Evolutionary conservation across 768 basidiomycete species (phyloP).

Genomic region (Tubosaeta sp.): DNA sequence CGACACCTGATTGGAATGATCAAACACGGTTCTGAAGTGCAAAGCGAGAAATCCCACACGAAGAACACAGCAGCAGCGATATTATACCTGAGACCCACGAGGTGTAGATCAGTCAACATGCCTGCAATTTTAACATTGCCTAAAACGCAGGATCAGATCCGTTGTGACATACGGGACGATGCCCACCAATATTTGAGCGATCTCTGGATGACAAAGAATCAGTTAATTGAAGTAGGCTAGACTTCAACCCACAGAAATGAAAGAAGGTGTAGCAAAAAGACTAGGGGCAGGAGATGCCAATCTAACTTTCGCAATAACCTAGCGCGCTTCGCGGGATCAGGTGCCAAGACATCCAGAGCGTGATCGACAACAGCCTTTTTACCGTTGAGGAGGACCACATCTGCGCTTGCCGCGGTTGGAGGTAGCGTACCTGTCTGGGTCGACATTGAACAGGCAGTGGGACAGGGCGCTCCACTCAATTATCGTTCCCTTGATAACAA

Average conservation of each 20-base stretch:
- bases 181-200: slow-evolving; percentile 42
- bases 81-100: slow-evolving; percentile 34
- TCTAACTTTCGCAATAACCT: slow-evolving; percentile 41
- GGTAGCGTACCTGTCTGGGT: slow-evolving; percentile 10
- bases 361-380: slow-evolving; percentile 8
- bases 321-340: slow-evolving; percentile 18
- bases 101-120: slow-evolving; percentile 36
- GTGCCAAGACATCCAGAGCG: background rate
- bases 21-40: background rate
- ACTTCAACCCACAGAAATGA: slow-evolving; percentile 40
- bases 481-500: too few species aligned
- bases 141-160: slow-evolving; percentile 8
- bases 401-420: slow-evolving; percentile 9
- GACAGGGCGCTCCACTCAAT: background rate
- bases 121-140: slow-evolving; percentile 45
- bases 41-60: slow-evolving; percentile 11
- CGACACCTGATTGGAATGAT: slow-evolving; percentile 22
- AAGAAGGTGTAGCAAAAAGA: slow-evolving; percentile 42
- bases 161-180: background rate
- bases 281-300: slow-evolving; percentile 40
- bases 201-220: slow-evolving; percentile 26
- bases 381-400: slow-evolving; percentile 3
- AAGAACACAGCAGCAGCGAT: slow-evolving; percentile 39
- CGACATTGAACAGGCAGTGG: background rate
- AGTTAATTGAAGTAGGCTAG: background rate